phyloP scores from a whole-genome alignment of 2,329 filamentous ascomycete species.

The Apiospora rasikravindrae region DNA sequence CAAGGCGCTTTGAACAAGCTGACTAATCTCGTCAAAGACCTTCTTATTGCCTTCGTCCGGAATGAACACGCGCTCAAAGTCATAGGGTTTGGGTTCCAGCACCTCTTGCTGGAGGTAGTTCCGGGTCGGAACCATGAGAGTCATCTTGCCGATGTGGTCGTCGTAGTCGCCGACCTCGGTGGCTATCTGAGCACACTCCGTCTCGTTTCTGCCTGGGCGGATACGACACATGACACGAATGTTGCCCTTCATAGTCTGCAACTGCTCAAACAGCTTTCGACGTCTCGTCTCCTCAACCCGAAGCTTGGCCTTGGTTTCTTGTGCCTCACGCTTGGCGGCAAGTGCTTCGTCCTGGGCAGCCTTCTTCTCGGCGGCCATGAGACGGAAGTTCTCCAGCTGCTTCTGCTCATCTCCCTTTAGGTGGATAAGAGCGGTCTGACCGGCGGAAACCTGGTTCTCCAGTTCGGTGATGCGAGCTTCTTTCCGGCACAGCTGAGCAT shows the following conservation, averaged over 20 bases:
- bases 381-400: conserved; percentile 25
- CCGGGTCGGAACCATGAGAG: conserved; percentile 81
- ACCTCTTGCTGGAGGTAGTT: conserved; percentile 74
- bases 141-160: conserved; percentile 80
- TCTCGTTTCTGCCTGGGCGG: conserved; percentile 68
- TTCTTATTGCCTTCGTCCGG: conserved; percentile 79
- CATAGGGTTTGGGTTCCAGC: conserved; percentile 80
- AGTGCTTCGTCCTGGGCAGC: conserved; percentile 22
- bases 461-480: conserved; percentile 26
- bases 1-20: conserved; percentile 92
- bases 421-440: conserved; percentile 38
- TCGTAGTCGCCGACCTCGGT: conserved; percentile 71
- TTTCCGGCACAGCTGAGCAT: conserved; percentile 21
- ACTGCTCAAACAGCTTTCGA: conserved; percentile 93
- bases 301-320: conserved; percentile 27
- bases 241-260: conserved; percentile 97
- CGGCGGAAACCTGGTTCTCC: conserved; percentile 24
- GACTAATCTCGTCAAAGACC: conserved; percentile 95
- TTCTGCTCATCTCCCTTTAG: conserved; percentile 26
- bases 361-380: conserved; percentile 25
- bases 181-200: conserved; percentile 70
- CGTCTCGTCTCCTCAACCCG: conserved; percentile 57
- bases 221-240: conserved; percentile 98
- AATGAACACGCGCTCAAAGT: conserved; percentile 91
- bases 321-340: conserved; percentile 22